These are phyloP conservation scores for Saccharomyces jurei DNA, from an alignment of 805 yeast genomes.

Conservation along the genomic window DNA sequence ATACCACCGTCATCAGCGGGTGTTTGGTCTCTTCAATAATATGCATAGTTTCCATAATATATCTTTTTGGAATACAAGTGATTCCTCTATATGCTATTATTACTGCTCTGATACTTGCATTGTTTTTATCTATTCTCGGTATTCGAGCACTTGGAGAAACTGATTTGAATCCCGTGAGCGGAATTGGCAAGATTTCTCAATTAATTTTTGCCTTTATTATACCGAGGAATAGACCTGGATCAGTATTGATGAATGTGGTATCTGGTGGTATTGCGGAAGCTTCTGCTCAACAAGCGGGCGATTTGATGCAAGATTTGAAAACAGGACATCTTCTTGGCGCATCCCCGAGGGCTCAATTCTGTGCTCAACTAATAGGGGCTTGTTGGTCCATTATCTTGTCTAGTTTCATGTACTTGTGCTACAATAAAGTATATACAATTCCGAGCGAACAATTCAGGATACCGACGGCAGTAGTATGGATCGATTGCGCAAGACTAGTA, in stretches of 20 bases:
- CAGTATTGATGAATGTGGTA: conserved; percentile 74
- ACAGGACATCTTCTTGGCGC: conserved; percentile 91
- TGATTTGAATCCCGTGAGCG: conserved; percentile 92
- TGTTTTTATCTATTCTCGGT: conserved; percentile 74
- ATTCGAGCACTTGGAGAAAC: conserved; percentile 95
- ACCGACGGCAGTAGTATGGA: conserved; percentile 95
- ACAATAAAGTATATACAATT: conserved; percentile 73
- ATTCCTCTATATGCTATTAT: conserved; percentile 66
- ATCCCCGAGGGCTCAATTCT: conserved; percentile 83
- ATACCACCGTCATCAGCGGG: conserved; percentile 47
- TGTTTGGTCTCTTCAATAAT: conserved; percentile 54
- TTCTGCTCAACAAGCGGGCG: conserved; percentile 98
- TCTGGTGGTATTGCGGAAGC: conserved; percentile 98
- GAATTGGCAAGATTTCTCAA: conserved; percentile 91
- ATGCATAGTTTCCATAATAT: conserved; percentile 56
- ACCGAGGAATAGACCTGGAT: conserved; percentile 68
- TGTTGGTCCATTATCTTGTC: conserved; percentile 74
- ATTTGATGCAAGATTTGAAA: conserved; percentile 92
- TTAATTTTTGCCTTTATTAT: conserved; percentile 74
- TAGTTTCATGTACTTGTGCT: conserved; percentile 72
- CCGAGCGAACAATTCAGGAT: conserved; percentile 77
- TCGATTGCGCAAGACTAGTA: conserved; percentile 88
- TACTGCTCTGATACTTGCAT: conserved; percentile 64
- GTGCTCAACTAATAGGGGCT: conserved; percentile 86
- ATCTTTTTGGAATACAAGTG: conserved; percentile 55